Conservation (phyloP, 257 asterid species). For the Rhazya stricta region DNA sequence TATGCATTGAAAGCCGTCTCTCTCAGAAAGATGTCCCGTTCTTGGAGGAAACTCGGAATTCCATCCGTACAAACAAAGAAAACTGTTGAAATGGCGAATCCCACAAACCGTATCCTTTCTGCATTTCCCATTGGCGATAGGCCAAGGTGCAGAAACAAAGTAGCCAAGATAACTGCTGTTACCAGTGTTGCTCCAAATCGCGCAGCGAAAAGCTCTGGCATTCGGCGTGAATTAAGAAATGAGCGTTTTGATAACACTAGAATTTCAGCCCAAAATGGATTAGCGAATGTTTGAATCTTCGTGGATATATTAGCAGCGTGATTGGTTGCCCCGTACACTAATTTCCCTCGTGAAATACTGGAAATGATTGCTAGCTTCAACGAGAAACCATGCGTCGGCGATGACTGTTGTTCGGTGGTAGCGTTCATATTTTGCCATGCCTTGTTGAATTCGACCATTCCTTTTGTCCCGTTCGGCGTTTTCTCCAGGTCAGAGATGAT, state of each 20-base stretch:
- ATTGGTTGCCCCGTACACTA: slow-evolving; percentile 51
- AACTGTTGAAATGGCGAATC: slow-evolving; percentile 70
- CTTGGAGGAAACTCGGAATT: slow-evolving; percentile 63
- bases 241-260: slow-evolving; percentile 49
- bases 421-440: slow-evolving; percentile 47
- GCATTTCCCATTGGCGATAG: slow-evolving; percentile 62
- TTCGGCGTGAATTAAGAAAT: slow-evolving; percentile 48
- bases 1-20: slow-evolving; percentile 72
- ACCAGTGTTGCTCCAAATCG: slow-evolving; percentile 49
- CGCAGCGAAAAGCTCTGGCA: slow-evolving; percentile 65
- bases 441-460: slow-evolving; percentile 57
- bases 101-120: slow-evolving; percentile 70
- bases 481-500: slow-evolving; percentile 67
- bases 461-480: slow-evolving; percentile 61
- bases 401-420: background rate
- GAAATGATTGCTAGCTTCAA: slow-evolving; percentile 65
- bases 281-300: slow-evolving; percentile 54
- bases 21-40: slow-evolving; percentile 68
- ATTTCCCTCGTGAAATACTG: slow-evolving; percentile 67
- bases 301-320: slow-evolving; percentile 20
- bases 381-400: slow-evolving; percentile 31
- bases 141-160: slow-evolving; percentile 63
- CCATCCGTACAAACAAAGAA: slow-evolving; percentile 88
- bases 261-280: slow-evolving; percentile 60
- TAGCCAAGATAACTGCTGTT: slow-evolving; percentile 68